Percentiles rank a stretch among this genome's conserved stretches.
Evolutionary conservation across 2,329 filamentous ascomycete species (phyloP).

Genomic region (Lecanicillium sp.): DNA sequence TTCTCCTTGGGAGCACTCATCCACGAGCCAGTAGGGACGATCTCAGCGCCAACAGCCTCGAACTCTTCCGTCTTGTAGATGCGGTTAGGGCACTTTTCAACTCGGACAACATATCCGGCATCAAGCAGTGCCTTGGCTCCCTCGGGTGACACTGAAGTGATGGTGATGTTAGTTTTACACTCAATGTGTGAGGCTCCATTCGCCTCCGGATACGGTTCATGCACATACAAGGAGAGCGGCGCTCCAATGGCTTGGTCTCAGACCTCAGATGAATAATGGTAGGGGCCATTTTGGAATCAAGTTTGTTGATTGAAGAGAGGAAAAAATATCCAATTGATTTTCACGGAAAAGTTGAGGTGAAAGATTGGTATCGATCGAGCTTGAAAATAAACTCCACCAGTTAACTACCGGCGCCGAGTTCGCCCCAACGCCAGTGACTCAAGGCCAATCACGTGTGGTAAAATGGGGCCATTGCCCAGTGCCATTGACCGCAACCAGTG

Average conservation of each 20-base stretch:
- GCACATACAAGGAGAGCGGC: constrained; percentile 9
- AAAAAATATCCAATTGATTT: no score
- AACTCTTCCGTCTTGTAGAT: constrained; percentile 57
- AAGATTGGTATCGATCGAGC: no score
- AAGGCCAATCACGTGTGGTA: background rate
- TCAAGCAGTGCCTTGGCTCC: constrained; percentile 42
- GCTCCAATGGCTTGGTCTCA: constrained; percentile 11
- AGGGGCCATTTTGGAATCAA: background rate
- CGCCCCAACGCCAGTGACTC: no score
- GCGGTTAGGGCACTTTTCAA: constrained; percentile 56
- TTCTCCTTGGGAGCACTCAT: constrained; percentile 56
- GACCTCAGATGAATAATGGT: constrained; percentile 9
- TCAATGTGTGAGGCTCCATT: background rate
- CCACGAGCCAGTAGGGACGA: constrained; percentile 62
- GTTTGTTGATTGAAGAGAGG: no score
- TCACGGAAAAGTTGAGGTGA: no score
- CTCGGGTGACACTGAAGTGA: constrained; percentile 13
- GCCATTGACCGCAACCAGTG: no score
- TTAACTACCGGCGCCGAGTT: no score
- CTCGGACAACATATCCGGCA: constrained; percentile 58
- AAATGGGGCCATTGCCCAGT: no score
- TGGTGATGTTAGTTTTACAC: background rate
- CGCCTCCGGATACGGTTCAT: no score
- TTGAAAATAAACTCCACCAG: no score
- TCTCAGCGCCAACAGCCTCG: constrained; percentile 50